These are phyloP conservation scores for Starmerella apicola DNA, from an alignment of 805 yeast species.

Conservation along the genomic window DNA sequence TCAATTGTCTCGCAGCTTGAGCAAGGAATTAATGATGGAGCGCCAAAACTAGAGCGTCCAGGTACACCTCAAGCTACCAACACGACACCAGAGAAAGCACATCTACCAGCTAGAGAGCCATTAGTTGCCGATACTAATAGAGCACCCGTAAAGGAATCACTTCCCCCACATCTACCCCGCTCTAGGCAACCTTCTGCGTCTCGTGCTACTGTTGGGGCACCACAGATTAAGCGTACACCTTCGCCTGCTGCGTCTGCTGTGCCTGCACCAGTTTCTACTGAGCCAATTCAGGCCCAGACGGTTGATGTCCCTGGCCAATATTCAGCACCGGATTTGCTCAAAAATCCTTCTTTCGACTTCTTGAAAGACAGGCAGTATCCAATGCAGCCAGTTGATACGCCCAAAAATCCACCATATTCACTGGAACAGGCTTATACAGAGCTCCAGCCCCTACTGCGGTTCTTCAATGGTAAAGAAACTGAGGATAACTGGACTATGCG, in stretches of 20 bases:
- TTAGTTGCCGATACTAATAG: too few relatives aligned
- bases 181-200: too few relatives aligned
- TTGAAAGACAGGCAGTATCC: slow-evolving; percentile 22
- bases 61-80: background rate
- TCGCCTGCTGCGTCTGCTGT: too few relatives aligned
- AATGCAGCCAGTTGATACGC: slow-evolving; percentile 30
- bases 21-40: slow-evolving; percentile 1
- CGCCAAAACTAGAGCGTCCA: background rate
- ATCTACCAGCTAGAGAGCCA: too few relatives aligned
- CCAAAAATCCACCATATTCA: slow-evolving; percentile 24
- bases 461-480: slow-evolving; percentile 64
- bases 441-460: slow-evolving; percentile 20
- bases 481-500: slow-evolving; percentile 77
- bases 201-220: too few relatives aligned
- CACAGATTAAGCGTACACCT: too few relatives aligned
- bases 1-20: slow-evolving; percentile 1
- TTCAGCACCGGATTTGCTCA: background rate
- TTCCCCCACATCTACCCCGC: too few relatives aligned
- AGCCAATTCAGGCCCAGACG: background rate
- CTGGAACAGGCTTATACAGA: slow-evolving; percentile 25
- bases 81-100: too few relatives aligned
- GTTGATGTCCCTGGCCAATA: background rate
- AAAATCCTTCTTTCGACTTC: background rate
- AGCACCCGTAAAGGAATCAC: too few relatives aligned
- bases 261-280: too few relatives aligned